Conservation (phyloP, 179 eudicot species). For the Gypsophila paniculata region DNA sequence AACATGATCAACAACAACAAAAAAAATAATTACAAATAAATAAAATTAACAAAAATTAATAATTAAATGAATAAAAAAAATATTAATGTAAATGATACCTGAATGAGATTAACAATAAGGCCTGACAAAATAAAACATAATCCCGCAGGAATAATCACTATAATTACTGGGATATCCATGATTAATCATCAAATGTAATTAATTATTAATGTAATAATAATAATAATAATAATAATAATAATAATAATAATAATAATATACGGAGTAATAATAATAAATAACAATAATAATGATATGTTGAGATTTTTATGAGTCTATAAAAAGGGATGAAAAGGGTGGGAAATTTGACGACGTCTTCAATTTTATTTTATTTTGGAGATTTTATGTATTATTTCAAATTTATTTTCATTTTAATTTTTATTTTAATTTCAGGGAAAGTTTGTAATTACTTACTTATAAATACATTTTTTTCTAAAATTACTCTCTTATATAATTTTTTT, state of each 20-base stretch:
- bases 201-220: neutral
- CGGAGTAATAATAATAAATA: neutral
- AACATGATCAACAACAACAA: neutral
- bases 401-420: too few relatives aligned
- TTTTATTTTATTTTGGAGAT: too few relatives aligned
- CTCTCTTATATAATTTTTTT: too few relatives aligned
- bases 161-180: conserved; percentile 60
- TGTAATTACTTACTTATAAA: too few relatives aligned
- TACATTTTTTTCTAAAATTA: too few relatives aligned
- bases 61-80: neutral
- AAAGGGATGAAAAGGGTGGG: neutral
- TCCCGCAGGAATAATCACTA: conserved; percentile 59
- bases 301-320: neutral
- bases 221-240: neutral
- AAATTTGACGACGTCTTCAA: neutral
- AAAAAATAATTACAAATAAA: neutral
- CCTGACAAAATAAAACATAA: conserved; percentile 64
- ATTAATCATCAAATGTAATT: neutral
- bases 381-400: too few relatives aligned
- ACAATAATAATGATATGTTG: neutral
- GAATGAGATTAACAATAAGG: conserved; percentile 56
- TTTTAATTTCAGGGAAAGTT: too few relatives aligned
- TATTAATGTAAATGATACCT: conserved; percentile 32
- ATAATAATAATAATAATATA: neutral
- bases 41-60: neutral